Conservation (phyloP, 257 asterid genomes). For the Solanum chmielewskii region DNA sequence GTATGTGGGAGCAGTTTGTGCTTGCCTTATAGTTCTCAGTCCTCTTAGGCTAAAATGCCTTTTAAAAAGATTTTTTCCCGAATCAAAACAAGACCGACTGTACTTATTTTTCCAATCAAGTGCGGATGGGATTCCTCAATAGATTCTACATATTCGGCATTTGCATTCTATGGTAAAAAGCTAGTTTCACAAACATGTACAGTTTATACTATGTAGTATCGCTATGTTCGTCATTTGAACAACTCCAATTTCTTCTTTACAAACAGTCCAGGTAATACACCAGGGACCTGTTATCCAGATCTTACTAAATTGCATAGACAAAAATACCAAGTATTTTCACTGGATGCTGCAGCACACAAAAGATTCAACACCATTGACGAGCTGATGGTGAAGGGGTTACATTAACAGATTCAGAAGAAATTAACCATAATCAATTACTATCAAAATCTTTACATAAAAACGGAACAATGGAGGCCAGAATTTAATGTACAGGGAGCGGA, state of each 20-base stretch:
- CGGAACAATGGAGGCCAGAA: too few relatives aligned
- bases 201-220: background rate
- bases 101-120: background rate
- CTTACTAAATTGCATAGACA: background rate
- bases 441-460: too few relatives aligned
- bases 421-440: too few relatives aligned
- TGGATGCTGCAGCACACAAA: too few relatives aligned
- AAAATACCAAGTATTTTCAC: too few relatives aligned
- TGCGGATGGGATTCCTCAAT: background rate
- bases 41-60: background rate
- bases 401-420: too few relatives aligned
- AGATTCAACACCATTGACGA: too few relatives aligned
- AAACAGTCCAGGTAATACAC: background rate
- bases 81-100: background rate
- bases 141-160: background rate
- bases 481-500: too few relatives aligned
- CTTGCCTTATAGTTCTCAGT: background rate
- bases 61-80: background rate
- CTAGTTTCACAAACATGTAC: background rate
- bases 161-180: background rate
- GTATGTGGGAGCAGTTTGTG: background rate
- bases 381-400: too few relatives aligned
- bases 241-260: background rate
- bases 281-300: background rate
- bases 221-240: background rate